Evolutionary conservation across 148 eudicot species (phyloP), one percentile per base, ranked within the genome.

Genomic region (Heliamphora exappendiculata): DNA sequence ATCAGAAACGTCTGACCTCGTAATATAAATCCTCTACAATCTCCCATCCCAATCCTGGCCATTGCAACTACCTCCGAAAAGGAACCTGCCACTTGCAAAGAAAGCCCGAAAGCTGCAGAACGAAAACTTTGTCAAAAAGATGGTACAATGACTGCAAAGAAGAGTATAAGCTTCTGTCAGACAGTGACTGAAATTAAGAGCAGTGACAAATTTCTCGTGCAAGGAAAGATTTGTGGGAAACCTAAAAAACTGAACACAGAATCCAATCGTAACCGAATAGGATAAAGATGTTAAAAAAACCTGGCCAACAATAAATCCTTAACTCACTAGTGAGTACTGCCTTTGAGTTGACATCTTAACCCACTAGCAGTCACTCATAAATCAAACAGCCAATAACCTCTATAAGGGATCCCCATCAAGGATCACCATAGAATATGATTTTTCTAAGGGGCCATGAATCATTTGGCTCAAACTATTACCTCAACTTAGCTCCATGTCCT

Each of bases 1-100:
- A 42, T 71, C 72, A 71, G 45, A 63, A 55, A 65, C 60, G 53
- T 58, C 44, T 64, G 58, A 57, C 66, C 74, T 67, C 77, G 4
- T 37, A 34, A 39, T 65, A 26, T 67, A 39, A 31, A 2, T 54
- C 41, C 73, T 31, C 49, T 50, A 54, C 44, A 36, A 63, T 64
- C 58, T 37, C 36, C 37, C 20, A 28, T 31, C 17, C 44, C 47
- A 47, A 31, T 45, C 54, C 44, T 29, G 55, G 65, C 73, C 29
- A 34, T 73, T 4, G 71, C 50, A 73, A 45, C 50, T 59, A 50
- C 67, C 42, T 33, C 76, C 70, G 62, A 71, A 73, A 11, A 26
- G 37, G 33, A 53, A 28, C 3, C 65, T 24, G 17, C 67, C 49
- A 57, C 42, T 67, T 26, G 70, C 69, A 75, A 47, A 67, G 37